Conservation (phyloP, 179 eudicot genomes). For the Amaranthus tricolor region DNA sequence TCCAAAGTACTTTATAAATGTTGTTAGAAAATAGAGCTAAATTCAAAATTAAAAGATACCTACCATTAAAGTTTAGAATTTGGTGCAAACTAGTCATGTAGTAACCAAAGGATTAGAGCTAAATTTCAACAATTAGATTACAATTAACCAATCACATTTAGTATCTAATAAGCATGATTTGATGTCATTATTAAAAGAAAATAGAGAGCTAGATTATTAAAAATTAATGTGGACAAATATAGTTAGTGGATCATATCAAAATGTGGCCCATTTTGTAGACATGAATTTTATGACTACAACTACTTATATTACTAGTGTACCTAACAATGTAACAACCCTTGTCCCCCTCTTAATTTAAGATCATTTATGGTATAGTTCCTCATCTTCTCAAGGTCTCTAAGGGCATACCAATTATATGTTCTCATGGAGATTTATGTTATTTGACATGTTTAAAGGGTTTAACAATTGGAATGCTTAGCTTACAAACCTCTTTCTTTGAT, state of each 20-base stretch:
- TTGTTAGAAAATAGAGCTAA: too few species aligned
- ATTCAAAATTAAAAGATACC: too few species aligned
- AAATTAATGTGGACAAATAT: constrained; percentile 5
- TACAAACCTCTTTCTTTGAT: too few species aligned
- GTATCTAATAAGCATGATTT: not conserved
- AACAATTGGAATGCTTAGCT: too few species aligned
- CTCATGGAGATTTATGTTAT: too few species aligned
- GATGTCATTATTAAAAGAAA: constrained; percentile 9
- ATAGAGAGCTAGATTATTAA: constrained; percentile 13
- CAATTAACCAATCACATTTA: not conserved
- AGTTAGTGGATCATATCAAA: constrained; percentile 22
- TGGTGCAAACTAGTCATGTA: not conserved
- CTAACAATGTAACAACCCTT: constrained; percentile 15
- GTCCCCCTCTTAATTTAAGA: constrained; percentile 3
- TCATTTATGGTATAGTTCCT: not conserved
- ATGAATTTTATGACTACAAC: constrained; percentile 19
- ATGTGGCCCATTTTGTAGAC: constrained; percentile 8
- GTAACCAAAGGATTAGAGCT: not conserved
- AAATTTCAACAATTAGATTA: not conserved
- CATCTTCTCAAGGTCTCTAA: not conserved
- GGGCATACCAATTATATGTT: too few species aligned
- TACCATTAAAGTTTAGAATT: not conserved
- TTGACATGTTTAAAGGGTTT: too few species aligned
- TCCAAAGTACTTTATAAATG: too few species aligned
- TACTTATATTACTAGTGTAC: constrained; percentile 12